Percentiles rank a stretch among this genome's conserved stretches.
phyloP scores from a whole-genome alignment of 139 green algal species.

The Tetradesmus lagerheimii region DNA sequence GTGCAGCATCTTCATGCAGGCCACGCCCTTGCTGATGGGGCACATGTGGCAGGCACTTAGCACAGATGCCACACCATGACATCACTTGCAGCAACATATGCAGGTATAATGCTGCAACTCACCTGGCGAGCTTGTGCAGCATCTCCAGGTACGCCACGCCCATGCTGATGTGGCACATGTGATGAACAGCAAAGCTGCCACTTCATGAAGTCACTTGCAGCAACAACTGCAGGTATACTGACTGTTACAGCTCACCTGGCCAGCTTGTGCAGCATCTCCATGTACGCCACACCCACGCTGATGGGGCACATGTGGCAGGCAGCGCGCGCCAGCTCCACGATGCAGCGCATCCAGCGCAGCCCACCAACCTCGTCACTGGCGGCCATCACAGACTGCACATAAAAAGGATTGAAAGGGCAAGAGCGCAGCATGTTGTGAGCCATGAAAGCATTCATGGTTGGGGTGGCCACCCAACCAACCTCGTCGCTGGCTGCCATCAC shows the following conservation, averaged over 20 bases:
- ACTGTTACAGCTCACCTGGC: slow-evolving; percentile 4
- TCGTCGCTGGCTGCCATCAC: not conserved
- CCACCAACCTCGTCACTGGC: slow-evolving; percentile 52
- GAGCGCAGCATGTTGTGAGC: no score
- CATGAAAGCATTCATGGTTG: no score
- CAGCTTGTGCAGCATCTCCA: slow-evolving; percentile 51
- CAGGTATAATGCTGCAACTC: no score
- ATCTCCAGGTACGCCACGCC: slow-evolving; percentile 56
- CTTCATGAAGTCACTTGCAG: not conserved
- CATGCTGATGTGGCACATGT: slow-evolving; percentile 67
- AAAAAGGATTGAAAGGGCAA: no score
- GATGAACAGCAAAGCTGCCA: not conserved
- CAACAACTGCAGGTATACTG: no score
- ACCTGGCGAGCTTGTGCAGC: slow-evolving; percentile 35
- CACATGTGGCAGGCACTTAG: slow-evolving; percentile 65
- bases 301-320: slow-evolving; percentile 66
- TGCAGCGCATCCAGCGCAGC: slow-evolving; percentile 73
- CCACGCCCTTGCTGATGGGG: slow-evolving; percentile 55
- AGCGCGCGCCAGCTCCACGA: slow-evolving; percentile 74
- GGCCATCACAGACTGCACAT: slow-evolving; percentile 52
- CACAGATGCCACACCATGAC: no score
- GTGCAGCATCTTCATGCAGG: slow-evolving; percentile 54
- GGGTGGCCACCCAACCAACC: no score
- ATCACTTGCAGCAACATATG: no score
- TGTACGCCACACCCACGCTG: slow-evolving; percentile 58